A percentile compares a stretch with the other conserved stretches of the same genome.
Conservation (phyloP, 2,329 filamentous ascomycete species). For the Ophiocordyceps camponoti-floridani region DNA sequence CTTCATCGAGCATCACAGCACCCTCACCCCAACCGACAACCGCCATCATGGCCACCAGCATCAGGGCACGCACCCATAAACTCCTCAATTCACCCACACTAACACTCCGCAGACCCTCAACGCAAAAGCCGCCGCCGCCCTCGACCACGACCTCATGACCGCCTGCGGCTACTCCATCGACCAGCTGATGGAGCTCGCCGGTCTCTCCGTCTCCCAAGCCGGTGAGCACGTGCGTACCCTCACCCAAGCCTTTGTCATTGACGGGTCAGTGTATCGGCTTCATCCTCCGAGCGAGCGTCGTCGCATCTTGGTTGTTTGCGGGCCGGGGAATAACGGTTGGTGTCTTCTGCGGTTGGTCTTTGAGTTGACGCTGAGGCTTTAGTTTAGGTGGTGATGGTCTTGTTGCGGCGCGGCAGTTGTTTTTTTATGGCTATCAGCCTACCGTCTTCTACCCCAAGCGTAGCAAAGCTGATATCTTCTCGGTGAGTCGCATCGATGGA, state of each 20-base stretch:
- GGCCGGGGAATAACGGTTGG: conserved; percentile 56
- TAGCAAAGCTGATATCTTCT: conserved; percentile 76
- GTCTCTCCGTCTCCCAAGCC: conserved; percentile 80
- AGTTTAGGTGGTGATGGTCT: conserved; percentile 71
- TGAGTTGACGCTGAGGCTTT: background rate
- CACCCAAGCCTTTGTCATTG: background rate
- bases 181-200: conserved; percentile 93
- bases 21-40: background rate
- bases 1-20: too few relatives aligned
- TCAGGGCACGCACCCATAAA: background rate
- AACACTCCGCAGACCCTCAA: conserved; percentile 50
- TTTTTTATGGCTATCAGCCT: conserved; percentile 80
- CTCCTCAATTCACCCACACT: background rate
- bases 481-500: conserved; percentile 28
- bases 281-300: conserved; percentile 58
- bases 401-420: conserved; percentile 80
- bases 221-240: conserved; percentile 26
- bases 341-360: conserved; percentile 5
- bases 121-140: conserved; percentile 69
- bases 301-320: conserved; percentile 74
- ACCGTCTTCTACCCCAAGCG: conserved; percentile 87
- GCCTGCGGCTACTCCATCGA: conserved; percentile 78
- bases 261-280: conserved; percentile 52
- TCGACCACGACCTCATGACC: conserved; percentile 91
- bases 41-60: background rate